Evolutionary conservation across 129 eudicot genomes (phyloP).

Genomic region (Pseudognaphalium luteoalbum): DNA sequence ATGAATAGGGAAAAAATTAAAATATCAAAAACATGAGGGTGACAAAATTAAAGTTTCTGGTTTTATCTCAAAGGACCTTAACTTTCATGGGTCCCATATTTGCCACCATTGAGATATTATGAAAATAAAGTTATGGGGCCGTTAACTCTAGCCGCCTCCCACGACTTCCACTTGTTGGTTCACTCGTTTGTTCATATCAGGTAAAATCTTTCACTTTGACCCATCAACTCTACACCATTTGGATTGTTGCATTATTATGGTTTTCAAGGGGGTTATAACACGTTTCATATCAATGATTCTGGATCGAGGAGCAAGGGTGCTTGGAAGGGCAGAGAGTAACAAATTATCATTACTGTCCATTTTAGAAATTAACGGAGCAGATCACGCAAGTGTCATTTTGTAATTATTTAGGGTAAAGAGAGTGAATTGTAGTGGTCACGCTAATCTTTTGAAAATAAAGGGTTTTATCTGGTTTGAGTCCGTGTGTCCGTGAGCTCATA

Average conservation of each 20-base stretch:
- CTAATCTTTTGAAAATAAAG: too few relatives aligned
- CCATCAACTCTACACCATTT: not conserved
- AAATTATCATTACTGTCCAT: too few relatives aligned
- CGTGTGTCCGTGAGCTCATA: too few relatives aligned
- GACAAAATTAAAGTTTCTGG: not conserved
- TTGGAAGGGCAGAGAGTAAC: too few relatives aligned
- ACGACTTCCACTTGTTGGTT: constrained; percentile 1
- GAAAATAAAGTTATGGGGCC: constrained; percentile 23
- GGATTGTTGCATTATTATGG: not conserved
- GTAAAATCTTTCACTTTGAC: not conserved
- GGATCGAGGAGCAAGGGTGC: too few relatives aligned
- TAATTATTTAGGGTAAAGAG: too few relatives aligned
- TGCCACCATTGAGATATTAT: constrained; percentile 3
- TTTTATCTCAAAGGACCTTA: not conserved
- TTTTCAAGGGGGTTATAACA: not conserved
- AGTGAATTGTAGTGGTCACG: too few relatives aligned
- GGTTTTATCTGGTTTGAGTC: too few relatives aligned
- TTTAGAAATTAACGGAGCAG: too few relatives aligned
- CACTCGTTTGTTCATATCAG: not conserved
- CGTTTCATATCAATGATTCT: too few relatives aligned
- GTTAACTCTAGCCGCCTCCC: constrained; percentile 29
- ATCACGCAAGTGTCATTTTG: too few relatives aligned
- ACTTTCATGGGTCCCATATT: constrained; percentile 29
- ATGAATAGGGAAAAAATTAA: too few relatives aligned
- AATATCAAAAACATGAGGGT: constrained; percentile 3